Conservation (phyloP, 2,329 filamentous ascomycete genomes). For the Epicoccum nigrum region DNA sequence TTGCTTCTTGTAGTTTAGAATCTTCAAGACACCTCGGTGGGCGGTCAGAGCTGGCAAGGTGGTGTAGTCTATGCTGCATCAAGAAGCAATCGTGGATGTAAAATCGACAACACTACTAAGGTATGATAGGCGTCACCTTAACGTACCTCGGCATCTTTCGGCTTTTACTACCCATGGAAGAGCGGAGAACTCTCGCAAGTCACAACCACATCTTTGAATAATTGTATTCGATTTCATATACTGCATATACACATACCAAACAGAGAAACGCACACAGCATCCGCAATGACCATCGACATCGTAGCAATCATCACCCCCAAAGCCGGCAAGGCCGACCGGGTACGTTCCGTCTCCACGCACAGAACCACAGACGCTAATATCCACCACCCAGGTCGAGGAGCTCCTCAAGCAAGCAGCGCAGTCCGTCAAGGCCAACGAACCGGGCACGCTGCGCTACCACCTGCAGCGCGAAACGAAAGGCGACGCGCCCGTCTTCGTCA, state of each 20-base stretch:
- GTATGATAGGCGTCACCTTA: slow-evolving; percentile 6
- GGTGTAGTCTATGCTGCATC: too few species aligned
- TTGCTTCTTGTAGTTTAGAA: too few species aligned
- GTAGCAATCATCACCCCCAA: slow-evolving; percentile 41
- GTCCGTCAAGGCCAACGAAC: slow-evolving; percentile 41
- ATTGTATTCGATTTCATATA: background rate
- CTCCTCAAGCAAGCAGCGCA: slow-evolving; percentile 32
- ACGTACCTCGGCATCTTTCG: slow-evolving; percentile 36
- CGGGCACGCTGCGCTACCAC: slow-evolving; percentile 42
- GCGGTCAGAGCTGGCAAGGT: too few species aligned
- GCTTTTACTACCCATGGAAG: slow-evolving; percentile 14
- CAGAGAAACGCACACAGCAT: background rate
- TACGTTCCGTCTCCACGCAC: slow-evolving; percentile 8
- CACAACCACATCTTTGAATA: background rate
- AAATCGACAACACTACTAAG: too few species aligned
- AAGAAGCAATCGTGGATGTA: too few species aligned
- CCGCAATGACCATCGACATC: slow-evolving; percentile 33
- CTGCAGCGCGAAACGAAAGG: slow-evolving; percentile 39
- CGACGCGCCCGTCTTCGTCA: slow-evolving; percentile 34
- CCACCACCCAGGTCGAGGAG: slow-evolving; percentile 34
- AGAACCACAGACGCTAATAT: background rate
- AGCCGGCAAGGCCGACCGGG: slow-evolving; percentile 40
- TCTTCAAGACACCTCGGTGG: too few species aligned
- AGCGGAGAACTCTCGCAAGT: slow-evolving; percentile 19
- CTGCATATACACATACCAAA: background rate